Base-by-base conservation (phyloP, 306 rosid species). In the Inga oerstediana region DNA sequence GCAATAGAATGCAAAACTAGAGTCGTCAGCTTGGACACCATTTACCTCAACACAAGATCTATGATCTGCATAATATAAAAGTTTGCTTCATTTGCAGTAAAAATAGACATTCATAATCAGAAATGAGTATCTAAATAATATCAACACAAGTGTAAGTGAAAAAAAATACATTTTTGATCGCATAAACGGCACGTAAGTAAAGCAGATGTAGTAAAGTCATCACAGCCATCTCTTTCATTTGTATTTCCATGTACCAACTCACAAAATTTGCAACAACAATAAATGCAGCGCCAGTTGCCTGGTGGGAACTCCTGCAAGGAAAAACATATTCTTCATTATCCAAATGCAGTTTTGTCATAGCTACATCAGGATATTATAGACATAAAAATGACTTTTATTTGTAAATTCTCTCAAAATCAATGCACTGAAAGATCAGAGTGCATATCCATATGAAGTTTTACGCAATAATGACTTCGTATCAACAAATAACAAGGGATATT, bases 251-350 rank as follows among this genome's bases (percentile, higher is more conserved):
- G 72, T 73, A 68, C 83, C 81, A 73, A 73, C 79, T 91, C 92
- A 87, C 97, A 92, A 81, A 84, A 84, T 87, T 92, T 92, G 92
- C 98, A 94, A 59, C 91, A 80, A 52, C 97, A 94, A 75, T 83
- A 86, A 69, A 83, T 80, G 71, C 97, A 94, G 82, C 79, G 85
- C 93, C 97, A 92, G 43, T 85, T 84, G 72, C 95, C 94, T 8
- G 90, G 74, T 78, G 97, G 94, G 80, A 92, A 71, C 58, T 84
- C 81, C 93, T 92, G 97, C 89, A 80, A 74, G 54, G 52, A 72
- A 82, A 78, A 46, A 79, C 37, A 46, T 51, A 48, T 75, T 35
- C 35, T 46, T 84, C 46, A 45, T 77, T 32, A 20, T 24, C 58
- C 37, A 7, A 34, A 54, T n/a, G 35, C 19, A 77, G 49, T 20